Conservation (phyloP, 495 filamentous ascomycete genomes). For the Astrothelium subdiscretum region DNA sequence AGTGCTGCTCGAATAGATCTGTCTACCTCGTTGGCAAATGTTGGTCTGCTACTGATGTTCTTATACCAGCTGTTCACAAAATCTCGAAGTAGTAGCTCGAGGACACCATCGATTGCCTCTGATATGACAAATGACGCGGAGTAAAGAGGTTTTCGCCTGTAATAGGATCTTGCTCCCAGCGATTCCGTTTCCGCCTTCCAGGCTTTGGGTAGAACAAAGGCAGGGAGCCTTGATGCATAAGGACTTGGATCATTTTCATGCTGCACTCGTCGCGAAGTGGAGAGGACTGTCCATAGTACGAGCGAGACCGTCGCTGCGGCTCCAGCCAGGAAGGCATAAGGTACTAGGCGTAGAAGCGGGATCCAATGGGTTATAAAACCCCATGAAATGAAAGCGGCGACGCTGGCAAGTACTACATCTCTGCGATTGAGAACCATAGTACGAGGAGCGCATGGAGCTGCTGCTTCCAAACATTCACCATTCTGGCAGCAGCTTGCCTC, state of each 20-base stretch:
- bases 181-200: constrained; percentile 61
- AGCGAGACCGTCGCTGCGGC: constrained; percentile 40
- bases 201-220: constrained; percentile 48
- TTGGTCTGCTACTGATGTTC: constrained; percentile 67
- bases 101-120: constrained; percentile 64
- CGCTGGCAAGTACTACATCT: constrained; percentile 58
- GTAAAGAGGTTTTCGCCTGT: constrained; percentile 53
- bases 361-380: constrained; percentile 69
- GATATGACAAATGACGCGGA: constrained; percentile 70
- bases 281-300: constrained; percentile 45
- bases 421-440: constrained; percentile 71
- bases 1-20: constrained; percentile 65
- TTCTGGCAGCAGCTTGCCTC: background rate
- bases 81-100: constrained; percentile 67
- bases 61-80: constrained; percentile 85
- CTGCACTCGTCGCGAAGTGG: constrained; percentile 45
- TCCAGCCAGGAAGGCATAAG: constrained; percentile 66
- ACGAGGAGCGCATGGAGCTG: constrained; percentile 3
- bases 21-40: constrained; percentile 78
- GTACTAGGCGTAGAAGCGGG: constrained; percentile 65
- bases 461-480: constrained; percentile 1
- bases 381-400: constrained; percentile 74
- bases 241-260: constrained; percentile 19
- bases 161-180: constrained; percentile 33
- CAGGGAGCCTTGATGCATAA: constrained; percentile 32